These are phyloP conservation scores for Boeremia lycopersici DNA, from an alignment of 2,329 filamentous ascomycete genomes.

Conservation along the genomic window DNA sequence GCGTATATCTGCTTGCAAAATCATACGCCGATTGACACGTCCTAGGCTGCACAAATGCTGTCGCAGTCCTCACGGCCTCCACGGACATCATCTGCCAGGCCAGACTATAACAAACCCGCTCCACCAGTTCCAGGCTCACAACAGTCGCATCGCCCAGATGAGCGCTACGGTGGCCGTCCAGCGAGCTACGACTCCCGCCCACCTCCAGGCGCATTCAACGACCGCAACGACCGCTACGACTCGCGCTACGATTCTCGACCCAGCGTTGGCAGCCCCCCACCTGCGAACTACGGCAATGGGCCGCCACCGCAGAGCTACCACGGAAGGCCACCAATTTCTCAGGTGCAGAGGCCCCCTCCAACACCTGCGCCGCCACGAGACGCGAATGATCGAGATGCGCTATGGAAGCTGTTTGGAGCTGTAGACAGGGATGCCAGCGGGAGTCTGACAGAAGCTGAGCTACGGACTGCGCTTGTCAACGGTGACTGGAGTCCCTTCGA, in stretches of 20 bases:
- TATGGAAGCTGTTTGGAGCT: slow-evolving; percentile 85
- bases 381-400: slow-evolving; percentile 68
- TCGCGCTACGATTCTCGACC: slow-evolving; percentile 29
- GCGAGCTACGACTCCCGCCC: slow-evolving; percentile 40
- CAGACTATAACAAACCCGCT: slow-evolving; percentile 54
- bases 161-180: slow-evolving; percentile 41
- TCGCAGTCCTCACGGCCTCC: slow-evolving; percentile 39
- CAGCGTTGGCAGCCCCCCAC: slow-evolving; percentile 53
- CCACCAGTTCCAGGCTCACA: slow-evolving; percentile 38
- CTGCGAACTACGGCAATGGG: slow-evolving; percentile 58
- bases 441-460: slow-evolving; percentile 82
- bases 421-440: slow-evolving; percentile 88
- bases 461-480: slow-evolving; percentile 90
- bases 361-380: slow-evolving; percentile 60
- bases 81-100: slow-evolving; percentile 42
- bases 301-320: slow-evolving; percentile 67
- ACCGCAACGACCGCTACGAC: slow-evolving; percentile 40
- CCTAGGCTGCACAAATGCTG: slow-evolving; percentile 52
- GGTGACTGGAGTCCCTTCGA: slow-evolving; percentile 96
- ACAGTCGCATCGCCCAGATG: slow-evolving; percentile 46
- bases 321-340: slow-evolving; percentile 65
- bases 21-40: slow-evolving; percentile 1
- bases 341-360: slow-evolving; percentile 48
- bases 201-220: slow-evolving; percentile 49
- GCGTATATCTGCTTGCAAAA: slow-evolving; percentile 36